Evolutionary conservation across 768 basidiomycete species (phyloP), one percentile per base, ranked within the genome.

Genomic region (Infundibulicybe gibba): DNA sequence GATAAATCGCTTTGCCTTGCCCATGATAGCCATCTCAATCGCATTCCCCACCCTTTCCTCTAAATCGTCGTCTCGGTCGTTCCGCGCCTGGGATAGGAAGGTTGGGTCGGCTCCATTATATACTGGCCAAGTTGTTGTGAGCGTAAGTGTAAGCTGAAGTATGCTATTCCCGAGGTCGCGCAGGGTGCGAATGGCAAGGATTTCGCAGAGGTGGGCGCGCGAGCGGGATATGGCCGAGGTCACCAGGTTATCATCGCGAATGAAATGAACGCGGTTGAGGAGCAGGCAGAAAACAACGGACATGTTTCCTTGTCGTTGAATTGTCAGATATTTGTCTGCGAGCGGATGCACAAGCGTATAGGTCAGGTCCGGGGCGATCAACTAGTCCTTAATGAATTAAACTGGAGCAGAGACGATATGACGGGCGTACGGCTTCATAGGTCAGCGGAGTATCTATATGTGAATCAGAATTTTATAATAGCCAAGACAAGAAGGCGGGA

Each of bases 291-390:
- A 97, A 5, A 90, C 85, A 49, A 91, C 70, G 5, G 92, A 83
- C 61, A 85, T 80, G 67, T 97, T 97, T 19, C 87, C 85, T 39
- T 71, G 61, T 20, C 72, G 75, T 59, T 90, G 87, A 41, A 93
- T 67, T 9, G 74, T 72, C 25, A 78, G 68, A 64, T 97, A 97
- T 68, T 94, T 95, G 49, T 94, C 88, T 40, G 85, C 80, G 30
- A 97, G 74, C 0, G 94, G 94, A 32, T 84, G 86, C 45, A 95
- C 75, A 51, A 97, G 83, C 1, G 90, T 87, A 61, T 97, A 97
- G 1, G 88, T 92, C 32, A 94, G 76, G 61, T 97, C 94, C 2
- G 94, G 90, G 1, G 86, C 84, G 1, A 77, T 78, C 39, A 97
- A 71, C 85, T 94, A 64, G 13, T 43, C 45, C 20, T 10, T 37